phyloP scores from a whole-genome alignment of 2,329 filamentous ascomycete species.

The Alternaria sp. region DNA sequence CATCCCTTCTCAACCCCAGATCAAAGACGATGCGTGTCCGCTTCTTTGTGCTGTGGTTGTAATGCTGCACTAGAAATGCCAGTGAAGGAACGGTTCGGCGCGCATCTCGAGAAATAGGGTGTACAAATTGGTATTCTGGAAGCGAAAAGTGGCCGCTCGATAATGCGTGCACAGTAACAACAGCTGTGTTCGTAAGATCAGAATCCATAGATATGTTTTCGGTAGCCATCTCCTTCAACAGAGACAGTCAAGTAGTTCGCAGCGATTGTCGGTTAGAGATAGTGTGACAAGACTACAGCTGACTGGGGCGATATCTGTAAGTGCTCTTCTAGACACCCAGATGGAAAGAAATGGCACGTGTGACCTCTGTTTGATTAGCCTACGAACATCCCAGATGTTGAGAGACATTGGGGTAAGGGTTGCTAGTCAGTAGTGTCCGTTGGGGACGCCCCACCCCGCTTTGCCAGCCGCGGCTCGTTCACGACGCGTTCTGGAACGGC shows the following conservation, averaged over 20 bases:
- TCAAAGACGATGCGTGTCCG: conserved; percentile 61
- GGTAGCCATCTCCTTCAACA: not conserved
- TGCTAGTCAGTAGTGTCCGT: not conserved
- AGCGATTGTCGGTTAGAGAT: not conserved
- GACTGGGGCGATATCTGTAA: not conserved
- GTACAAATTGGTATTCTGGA: conserved; percentile 59
- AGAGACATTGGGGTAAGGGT: not conserved
- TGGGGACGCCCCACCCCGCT: conserved; percentile 21
- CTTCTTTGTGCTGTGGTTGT: conserved; percentile 45
- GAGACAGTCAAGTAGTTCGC: not conserved
- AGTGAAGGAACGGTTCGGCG: conserved; percentile 63
- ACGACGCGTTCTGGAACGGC: not conserved
- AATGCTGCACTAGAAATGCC: conserved; percentile 63
- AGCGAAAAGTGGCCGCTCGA: conserved; percentile 55
- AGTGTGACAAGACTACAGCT: not conserved
- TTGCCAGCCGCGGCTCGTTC: conserved; percentile 7
- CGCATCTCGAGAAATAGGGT: conserved; percentile 54
- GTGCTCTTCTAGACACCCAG: not conserved
- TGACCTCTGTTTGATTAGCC: not conserved
- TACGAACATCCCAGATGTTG: not conserved
- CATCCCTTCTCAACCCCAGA: conserved; percentile 60
- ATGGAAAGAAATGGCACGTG: not conserved
- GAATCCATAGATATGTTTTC: not conserved
- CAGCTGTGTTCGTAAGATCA: conserved; percentile 21
- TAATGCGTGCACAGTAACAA: conserved; percentile 51